phyloP scores from a whole-genome alignment of 805 yeast species.

The Kuraishia hungarica region DNA sequence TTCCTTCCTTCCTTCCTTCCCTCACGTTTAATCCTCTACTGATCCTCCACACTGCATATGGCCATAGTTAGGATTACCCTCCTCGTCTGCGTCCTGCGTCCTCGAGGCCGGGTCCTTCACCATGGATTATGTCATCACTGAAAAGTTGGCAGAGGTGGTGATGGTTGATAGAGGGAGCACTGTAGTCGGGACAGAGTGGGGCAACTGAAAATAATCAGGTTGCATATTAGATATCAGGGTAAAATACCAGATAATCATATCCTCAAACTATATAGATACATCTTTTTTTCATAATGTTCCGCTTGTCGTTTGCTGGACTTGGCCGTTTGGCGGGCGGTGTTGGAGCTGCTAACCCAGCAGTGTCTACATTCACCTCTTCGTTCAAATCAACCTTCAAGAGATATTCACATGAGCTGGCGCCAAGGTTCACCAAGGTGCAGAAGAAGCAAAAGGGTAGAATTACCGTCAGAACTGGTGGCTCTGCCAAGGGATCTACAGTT shows the following conservation, averaged over 20 bases:
- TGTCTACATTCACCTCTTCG: not conserved
- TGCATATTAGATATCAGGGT: too few species aligned
- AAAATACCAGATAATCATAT: too few species aligned
- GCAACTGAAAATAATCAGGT: not conserved
- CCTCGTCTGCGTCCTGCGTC: not conserved
- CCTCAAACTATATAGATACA: too few species aligned
- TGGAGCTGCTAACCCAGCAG: not conserved
- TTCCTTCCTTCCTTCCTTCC: too few species aligned
- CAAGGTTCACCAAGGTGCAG: slow-evolving; percentile 54
- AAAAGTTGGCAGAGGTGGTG: not conserved
- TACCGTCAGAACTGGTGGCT: slow-evolving; percentile 90
- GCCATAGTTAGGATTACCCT: not conserved
- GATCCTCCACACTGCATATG: not conserved
- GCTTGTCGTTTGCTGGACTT: not conserved
- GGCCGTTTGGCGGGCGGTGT: not conserved
- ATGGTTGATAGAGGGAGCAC: not conserved
- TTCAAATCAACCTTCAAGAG: slow-evolving; percentile 19
- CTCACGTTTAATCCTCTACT: not conserved
- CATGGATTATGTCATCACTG: not conserved
- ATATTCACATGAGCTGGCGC: slow-evolving; percentile 66
- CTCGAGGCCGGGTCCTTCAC: not conserved
- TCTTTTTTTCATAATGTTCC: not conserved
- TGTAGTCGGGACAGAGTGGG: slow-evolving; percentile 6
- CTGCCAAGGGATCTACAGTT: slow-evolving; percentile 77
- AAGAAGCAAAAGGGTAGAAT: slow-evolving; percentile 94